Evolutionary conservation across 1,284 basidiomycete genomes (phyloP), one percentile per base, ranked within the genome.

Genomic region (Sanghuangporus weigelae): DNA sequence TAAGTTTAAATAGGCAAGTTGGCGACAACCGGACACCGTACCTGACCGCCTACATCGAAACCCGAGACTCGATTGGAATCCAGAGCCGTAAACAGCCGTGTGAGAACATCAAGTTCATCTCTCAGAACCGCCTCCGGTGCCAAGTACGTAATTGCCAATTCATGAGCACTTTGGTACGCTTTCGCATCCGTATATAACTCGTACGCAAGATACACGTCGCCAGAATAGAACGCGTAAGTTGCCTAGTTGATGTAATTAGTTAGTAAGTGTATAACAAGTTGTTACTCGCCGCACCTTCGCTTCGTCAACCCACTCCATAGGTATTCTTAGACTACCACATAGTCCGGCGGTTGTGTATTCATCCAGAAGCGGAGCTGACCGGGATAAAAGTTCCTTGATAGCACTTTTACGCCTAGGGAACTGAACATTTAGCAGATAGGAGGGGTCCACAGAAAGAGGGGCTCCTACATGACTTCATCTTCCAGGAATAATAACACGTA

Each of bases 401-500:
- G 93, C 90, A 66, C 85, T 87, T 69, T 85, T 82, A 60, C 97
- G 86, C 63, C 94, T 81, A 68, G 10, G 46, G 55, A 44, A 46
- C 54, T 60, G 12, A 53, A 58, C 50, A 39, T 61, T 23, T 86
- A 68, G n/a, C 7, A 49, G 14, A 26, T 19, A 11, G n/a, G 21
- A 57, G 14, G 59, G 21, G 48, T 31, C 19, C 35, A 57, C 38
- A 14, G 53, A 63, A 61, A 38, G 44, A 66, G 54, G 59, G 51
- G 40, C 40, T 81, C 83, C 69, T 71, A 95, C 94, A 90, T 87
- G 40, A 81, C 78, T 26, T 86, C 81, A 16, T 89, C 84, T 73
- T 96, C 92, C 14, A 99, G 78, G 74, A 98, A 96, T 60, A 98
- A 78, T 63, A 98, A 77, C 8, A 98, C 91, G 72, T 98, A 98